phyloP scores from a whole-genome alignment of 345 rosid genomes.

The Erodium maritimum region DNA sequence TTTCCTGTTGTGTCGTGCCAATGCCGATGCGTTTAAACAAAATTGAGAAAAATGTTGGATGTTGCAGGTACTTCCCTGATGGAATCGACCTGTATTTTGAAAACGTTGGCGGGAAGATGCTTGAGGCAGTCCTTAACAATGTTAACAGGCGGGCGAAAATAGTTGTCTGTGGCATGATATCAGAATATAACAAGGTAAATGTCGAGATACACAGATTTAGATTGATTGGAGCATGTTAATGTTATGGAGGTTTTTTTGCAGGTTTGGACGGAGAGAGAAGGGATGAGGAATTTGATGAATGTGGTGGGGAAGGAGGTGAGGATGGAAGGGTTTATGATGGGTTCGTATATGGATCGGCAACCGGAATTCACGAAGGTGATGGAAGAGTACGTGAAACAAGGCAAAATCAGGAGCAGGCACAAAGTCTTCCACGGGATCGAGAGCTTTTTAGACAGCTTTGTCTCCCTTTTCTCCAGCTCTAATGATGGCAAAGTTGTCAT shows the following conservation, averaged over 20 bases:
- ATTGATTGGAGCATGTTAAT: neutral
- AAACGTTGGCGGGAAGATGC: conserved; percentile 46
- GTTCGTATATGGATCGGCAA: conserved; percentile 17
- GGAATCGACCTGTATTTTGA: conserved; percentile 41
- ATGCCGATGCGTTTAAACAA: neutral
- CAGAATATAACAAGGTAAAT: conserved; percentile 34
- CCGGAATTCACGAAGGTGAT: conserved; percentile 22
- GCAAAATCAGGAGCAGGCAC: conserved; percentile 23
- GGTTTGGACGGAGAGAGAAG: conserved; percentile 35
- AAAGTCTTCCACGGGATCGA: conserved; percentile 23
- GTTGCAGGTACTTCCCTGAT: conserved; percentile 24
- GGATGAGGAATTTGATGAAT: conserved; percentile 33
- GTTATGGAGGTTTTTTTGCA: neutral
- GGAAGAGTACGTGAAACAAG: conserved; percentile 18
- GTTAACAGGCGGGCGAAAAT: conserved; percentile 26
- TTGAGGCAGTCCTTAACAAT: conserved; percentile 43
- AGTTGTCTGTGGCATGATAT: conserved; percentile 38
- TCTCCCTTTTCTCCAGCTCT: conserved; percentile 30
- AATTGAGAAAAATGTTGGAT: neutral
- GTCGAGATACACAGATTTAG: neutral
- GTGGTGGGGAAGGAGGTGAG: conserved; percentile 35
- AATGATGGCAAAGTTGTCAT: conserved; percentile 31
- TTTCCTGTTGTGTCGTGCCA: neutral
- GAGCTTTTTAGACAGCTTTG: conserved; percentile 27
- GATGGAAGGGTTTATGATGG: conserved; percentile 32